These are phyloP conservation scores for Colletotrichum melonis DNA, from an alignment of 2,329 filamentous ascomycete genomes.

Conservation along the genomic window DNA sequence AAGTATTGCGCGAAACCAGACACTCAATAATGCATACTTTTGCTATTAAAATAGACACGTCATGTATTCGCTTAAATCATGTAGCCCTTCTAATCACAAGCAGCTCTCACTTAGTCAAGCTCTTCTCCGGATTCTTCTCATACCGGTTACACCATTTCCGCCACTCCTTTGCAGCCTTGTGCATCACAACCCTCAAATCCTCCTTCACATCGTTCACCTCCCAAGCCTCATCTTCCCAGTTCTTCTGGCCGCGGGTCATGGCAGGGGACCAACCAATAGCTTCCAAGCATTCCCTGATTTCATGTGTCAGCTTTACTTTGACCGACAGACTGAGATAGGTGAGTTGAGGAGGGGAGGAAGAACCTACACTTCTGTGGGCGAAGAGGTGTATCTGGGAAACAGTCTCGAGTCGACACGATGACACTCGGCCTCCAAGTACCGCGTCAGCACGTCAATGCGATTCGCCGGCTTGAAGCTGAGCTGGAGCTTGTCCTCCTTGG, in stretches of 20 bases:
- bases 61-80: neutral
- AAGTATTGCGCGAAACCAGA: too few relatives aligned
- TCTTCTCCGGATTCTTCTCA: slow-evolving; percentile 33
- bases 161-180: slow-evolving; percentile 32
- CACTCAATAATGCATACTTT: too few relatives aligned
- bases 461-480: slow-evolving; percentile 24
- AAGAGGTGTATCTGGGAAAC: slow-evolving; percentile 24
- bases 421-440: slow-evolving; percentile 28
- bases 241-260: slow-evolving; percentile 15
- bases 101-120: slow-evolving; percentile 15
- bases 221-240: slow-evolving; percentile 34
- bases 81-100: neutral
- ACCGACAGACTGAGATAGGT: accelerated
- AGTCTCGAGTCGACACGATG: slow-evolving; percentile 25
- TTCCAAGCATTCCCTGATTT: slow-evolving; percentile 19
- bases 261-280: slow-evolving; percentile 30
- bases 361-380: slow-evolving; percentile 31
- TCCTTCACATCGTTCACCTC: slow-evolving; percentile 30
- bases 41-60: neutral
- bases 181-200: slow-evolving; percentile 27
- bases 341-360: accelerated
- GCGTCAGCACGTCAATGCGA: slow-evolving; percentile 24
- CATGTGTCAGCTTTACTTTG: neutral
- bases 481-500: slow-evolving; percentile 29
- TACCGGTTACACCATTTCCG: slow-evolving; percentile 28